These are phyloP conservation scores for Clarireedia paspali DNA, from an alignment of 2,329 filamentous ascomycete species.

Conservation along the genomic window DNA sequence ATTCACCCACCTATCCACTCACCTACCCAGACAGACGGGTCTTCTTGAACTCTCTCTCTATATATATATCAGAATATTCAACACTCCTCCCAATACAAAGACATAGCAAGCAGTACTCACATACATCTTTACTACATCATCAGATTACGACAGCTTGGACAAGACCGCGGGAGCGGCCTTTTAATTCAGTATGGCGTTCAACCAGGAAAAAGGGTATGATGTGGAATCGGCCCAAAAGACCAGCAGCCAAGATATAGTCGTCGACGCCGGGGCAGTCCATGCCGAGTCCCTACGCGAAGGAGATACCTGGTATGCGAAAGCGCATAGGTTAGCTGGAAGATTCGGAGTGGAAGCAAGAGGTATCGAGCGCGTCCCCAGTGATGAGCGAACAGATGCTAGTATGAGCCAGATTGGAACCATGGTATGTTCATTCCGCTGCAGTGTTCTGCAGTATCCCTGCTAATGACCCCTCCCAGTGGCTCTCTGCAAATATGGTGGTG, in stretches of 20 bases:
- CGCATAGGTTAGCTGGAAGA: slow-evolving; percentile 56
- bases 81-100: too few relatives aligned
- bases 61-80: too few relatives aligned
- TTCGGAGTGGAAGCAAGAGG: slow-evolving; percentile 66
- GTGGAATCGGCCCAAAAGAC: slow-evolving; percentile 18
- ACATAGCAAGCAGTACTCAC: too few relatives aligned
- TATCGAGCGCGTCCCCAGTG: slow-evolving; percentile 65
- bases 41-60: too few relatives aligned
- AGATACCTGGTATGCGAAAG: slow-evolving; percentile 45
- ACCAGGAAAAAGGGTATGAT: slow-evolving; percentile 16
- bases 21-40: too few relatives aligned
- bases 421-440: slow-evolving; percentile 39
- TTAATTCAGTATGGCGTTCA: neutral
- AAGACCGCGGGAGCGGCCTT: too few relatives aligned
- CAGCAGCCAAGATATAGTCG: slow-evolving; percentile 8
- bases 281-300: slow-evolving; percentile 53
- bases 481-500: slow-evolving; percentile 72
- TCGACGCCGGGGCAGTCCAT: slow-evolving; percentile 36
- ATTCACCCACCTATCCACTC: too few relatives aligned
- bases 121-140: too few relatives aligned
- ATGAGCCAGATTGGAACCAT: slow-evolving; percentile 63
- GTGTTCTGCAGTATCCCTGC: neutral
- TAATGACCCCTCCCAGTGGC: slow-evolving; percentile 44
- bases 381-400: slow-evolving; percentile 58
- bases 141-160: too few relatives aligned